Base-by-base conservation (phyloP, 2,329 filamentous ascomycete species). In the Aspergillus amoenus region DNA sequence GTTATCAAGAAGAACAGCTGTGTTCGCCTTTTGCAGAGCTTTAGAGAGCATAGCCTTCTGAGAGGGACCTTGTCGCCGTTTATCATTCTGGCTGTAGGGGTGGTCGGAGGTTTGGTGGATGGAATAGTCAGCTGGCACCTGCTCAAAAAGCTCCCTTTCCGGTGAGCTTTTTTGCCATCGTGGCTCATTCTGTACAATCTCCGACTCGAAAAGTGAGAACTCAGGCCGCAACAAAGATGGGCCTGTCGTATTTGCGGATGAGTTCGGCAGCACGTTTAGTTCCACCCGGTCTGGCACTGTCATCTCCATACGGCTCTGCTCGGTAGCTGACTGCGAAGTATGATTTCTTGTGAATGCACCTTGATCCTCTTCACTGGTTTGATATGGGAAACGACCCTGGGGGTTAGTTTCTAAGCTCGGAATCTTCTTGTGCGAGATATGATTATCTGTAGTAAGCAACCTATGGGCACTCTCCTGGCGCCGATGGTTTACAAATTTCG, bases 21-120 rank as follows among this genome's bases (percentile, higher is more conserved):
- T 93, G 70, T 99, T 97, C 49, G 94, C 94, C 76, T 97, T 96
- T 71, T 96, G 89, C 54, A 99, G 79, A 0, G 94, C 94, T 66
- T 90, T 90, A n/a, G 93, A 96, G 37, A 99, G 82, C 93, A 97
- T 97, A 11, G 88, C 90, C 79, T 97, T 97, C 72, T 97, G 89
- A 1, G 89, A 91, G 13, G 85, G 84, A n/a, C 73, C 75, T 60
- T 76, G 73, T 57, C 75, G 73, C 61, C 71, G 71, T 58, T 67
- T 65, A 18, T 69, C 71, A 32, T 66, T 66, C 30, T 63, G 53
- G 51, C 67, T 63, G 39, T 63, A 54, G 22, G 61, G 39, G 13
- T 55, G 27, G 40, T 52, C 17, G n/a, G 37, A 45, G 11, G 34
- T 48, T 21, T 57, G 55, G 18, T 57, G 55, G 18, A 41, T 12